Evolutionary conservation across 805 yeast species (phyloP).

Genomic region (Schwanniomyces occidentalis): DNA sequence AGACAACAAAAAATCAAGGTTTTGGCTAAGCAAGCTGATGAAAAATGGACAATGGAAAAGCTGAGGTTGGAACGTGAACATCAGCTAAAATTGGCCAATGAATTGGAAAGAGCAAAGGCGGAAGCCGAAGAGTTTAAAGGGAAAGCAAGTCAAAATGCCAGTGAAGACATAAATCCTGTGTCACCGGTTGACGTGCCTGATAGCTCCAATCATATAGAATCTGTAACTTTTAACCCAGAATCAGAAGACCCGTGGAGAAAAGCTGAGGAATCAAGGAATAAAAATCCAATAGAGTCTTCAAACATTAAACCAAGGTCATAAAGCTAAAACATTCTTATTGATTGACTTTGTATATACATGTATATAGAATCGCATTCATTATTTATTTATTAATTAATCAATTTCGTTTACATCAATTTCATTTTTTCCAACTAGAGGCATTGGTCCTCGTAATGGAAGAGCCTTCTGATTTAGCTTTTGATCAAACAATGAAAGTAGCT

Average conservation of each 20-base stretch:
- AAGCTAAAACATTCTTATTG: conserved; percentile 3
- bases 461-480: conserved; percentile 18
- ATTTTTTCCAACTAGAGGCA: no score
- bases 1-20: conserved; percentile 55
- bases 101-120: conserved; percentile 27
- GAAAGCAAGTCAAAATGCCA: not conserved
- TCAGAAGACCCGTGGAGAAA: conserved; percentile 34
- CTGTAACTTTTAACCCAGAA: not conserved
- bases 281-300: conserved; percentile 39
- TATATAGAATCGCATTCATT: conserved; percentile 4
- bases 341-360: conserved; percentile 5
- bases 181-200: no score
- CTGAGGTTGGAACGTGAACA: conserved; percentile 33
- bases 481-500: conserved; percentile 30
- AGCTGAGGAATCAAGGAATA: conserved; percentile 25
- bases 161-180: no score
- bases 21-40: conserved; percentile 49
- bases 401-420: conserved; percentile 3
- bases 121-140: conserved; percentile 13
- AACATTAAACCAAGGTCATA: conserved; percentile 35
- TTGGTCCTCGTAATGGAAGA: no score
- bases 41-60: conserved; percentile 41
- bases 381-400: no score
- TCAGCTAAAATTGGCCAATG: conserved; percentile 27
- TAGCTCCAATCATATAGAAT: not conserved